Evolutionary conservation across 345 rosid species (phyloP).

Genomic region (Salix purpurea): DNA sequence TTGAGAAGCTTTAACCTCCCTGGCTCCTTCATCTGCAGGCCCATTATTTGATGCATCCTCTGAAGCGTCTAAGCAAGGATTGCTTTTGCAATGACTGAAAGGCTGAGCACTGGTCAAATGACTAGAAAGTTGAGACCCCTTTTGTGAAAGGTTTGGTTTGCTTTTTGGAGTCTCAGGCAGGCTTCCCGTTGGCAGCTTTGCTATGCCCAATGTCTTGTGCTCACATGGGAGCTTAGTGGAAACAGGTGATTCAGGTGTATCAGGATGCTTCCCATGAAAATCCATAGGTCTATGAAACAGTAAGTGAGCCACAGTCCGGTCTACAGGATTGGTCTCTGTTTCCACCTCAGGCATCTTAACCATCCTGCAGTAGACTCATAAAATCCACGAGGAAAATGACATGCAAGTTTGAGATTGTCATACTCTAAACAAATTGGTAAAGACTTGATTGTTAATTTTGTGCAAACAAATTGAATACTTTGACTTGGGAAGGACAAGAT

Average conservation of each 20-base stretch:
- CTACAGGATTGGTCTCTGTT: slow-evolving; percentile 84
- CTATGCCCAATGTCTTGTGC: slow-evolving; percentile 21
- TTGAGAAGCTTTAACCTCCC: slow-evolving; percentile 28
- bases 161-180: slow-evolving; percentile 28
- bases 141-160: slow-evolving; percentile 28
- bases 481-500: neutral
- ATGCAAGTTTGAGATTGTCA: neutral
- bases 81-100: slow-evolving; percentile 14
- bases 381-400: neutral
- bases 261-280: slow-evolving; percentile 39
- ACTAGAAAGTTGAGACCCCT: slow-evolving; percentile 30
- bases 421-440: neutral
- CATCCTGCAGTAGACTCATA: slow-evolving; percentile 35
- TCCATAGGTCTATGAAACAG: slow-evolving; percentile 76
- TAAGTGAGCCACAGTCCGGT: slow-evolving; percentile 81
- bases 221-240: slow-evolving; percentile 41
- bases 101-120: slow-evolving; percentile 17
- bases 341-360: slow-evolving; percentile 52
- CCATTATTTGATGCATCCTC: slow-evolving; percentile 41
- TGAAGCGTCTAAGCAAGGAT: slow-evolving; percentile 18
- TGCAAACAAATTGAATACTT: neutral
- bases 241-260: slow-evolving; percentile 55
- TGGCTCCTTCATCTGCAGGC: slow-evolving; percentile 33
- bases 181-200: slow-evolving; percentile 24
- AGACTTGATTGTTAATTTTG: neutral